phyloP scores from a whole-genome alignment of 305 asterid species.

The Euphrasia arctica region DNA sequence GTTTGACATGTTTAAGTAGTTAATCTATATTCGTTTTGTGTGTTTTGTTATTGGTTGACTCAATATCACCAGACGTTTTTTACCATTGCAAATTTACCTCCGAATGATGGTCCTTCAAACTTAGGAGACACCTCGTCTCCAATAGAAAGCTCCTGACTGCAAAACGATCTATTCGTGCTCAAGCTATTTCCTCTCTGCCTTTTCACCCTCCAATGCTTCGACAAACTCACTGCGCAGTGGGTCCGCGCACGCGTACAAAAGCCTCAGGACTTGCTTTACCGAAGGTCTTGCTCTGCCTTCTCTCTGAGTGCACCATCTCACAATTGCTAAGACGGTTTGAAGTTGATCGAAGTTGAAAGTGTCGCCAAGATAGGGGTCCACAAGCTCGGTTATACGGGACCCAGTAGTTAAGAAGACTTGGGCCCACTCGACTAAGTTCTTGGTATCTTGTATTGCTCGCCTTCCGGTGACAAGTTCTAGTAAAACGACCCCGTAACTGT shows the following conservation, averaged over 20 bases:
- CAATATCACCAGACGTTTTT: no score
- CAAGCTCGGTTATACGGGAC: constrained; percentile 57
- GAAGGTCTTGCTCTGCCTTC: constrained; percentile 86
- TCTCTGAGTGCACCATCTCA: constrained; percentile 81
- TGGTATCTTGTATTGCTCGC: constrained; percentile 85
- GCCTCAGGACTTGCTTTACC: constrained; percentile 89
- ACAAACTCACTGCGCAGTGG: constrained; percentile 72
- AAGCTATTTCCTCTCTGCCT: constrained; percentile 53
- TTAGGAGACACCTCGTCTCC: constrained; percentile 73
- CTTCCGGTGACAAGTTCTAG: constrained; percentile 73
- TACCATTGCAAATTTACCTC: not conserved
- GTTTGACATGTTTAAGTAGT: no score
- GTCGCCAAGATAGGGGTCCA: constrained; percentile 65
- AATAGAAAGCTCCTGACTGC: constrained; percentile 81
- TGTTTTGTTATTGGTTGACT: no score
- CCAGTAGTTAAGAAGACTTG: constrained; percentile 49
- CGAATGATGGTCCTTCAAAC: constrained; percentile 25
- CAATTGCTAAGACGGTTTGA: constrained; percentile 48
- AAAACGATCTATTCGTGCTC: constrained; percentile 82
- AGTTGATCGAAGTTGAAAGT: constrained; percentile 77
- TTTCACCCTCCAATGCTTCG: constrained; percentile 75
- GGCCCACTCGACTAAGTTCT: constrained; percentile 85
- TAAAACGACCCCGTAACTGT: constrained; percentile 84
- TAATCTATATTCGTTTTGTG: no score
- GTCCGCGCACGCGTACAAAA: constrained; percentile 72